Conservation (phyloP, 768 basidiomycete genomes). For the Suillus weaverae region DNA sequence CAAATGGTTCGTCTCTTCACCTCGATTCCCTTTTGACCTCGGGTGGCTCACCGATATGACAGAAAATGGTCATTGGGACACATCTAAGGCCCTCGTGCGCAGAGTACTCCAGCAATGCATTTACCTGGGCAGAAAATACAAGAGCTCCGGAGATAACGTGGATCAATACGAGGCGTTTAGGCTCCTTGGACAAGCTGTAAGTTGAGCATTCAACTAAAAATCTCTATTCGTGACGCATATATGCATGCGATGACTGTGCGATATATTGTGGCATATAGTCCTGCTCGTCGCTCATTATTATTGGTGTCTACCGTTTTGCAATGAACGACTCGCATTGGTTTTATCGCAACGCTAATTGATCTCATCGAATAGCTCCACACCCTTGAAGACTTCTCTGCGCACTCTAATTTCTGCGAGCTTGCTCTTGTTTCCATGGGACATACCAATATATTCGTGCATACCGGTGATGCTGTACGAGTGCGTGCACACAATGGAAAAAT, state of each 20-base stretch:
- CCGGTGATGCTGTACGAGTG: slow-evolving; percentile 77
- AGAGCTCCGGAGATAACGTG: slow-evolving; percentile 54
- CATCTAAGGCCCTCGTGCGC: slow-evolving; percentile 76
- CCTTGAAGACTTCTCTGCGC: slow-evolving; percentile 85
- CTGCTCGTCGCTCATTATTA: too few species aligned
- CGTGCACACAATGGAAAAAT: slow-evolving; percentile 71
- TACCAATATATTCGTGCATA: slow-evolving; percentile 77
- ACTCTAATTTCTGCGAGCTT: slow-evolving; percentile 90
- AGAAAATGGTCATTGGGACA: slow-evolving; percentile 84
- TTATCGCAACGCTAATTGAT: slow-evolving; percentile 3
- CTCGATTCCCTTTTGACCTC: background rate
- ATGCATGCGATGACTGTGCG: slow-evolving; percentile 14
- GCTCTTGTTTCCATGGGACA: slow-evolving; percentile 74
- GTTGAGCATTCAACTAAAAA: slow-evolving; percentile 26
- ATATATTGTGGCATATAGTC: background rate
- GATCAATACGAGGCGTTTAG: slow-evolving; percentile 81
- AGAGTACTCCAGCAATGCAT: slow-evolving; percentile 78
- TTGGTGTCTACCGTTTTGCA: background rate
- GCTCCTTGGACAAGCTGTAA: slow-evolving; percentile 69
- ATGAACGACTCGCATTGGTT: background rate
- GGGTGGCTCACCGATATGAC: background rate
- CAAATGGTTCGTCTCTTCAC: slow-evolving; percentile 52
- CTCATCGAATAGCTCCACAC: slow-evolving; percentile 58
- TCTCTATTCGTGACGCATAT: background rate
- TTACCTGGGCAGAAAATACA: slow-evolving; percentile 66